Evolutionary conservation across 2,329 filamentous ascomycete species (phyloP).

Genomic region (Stagonosporopsis vannaccii): DNA sequence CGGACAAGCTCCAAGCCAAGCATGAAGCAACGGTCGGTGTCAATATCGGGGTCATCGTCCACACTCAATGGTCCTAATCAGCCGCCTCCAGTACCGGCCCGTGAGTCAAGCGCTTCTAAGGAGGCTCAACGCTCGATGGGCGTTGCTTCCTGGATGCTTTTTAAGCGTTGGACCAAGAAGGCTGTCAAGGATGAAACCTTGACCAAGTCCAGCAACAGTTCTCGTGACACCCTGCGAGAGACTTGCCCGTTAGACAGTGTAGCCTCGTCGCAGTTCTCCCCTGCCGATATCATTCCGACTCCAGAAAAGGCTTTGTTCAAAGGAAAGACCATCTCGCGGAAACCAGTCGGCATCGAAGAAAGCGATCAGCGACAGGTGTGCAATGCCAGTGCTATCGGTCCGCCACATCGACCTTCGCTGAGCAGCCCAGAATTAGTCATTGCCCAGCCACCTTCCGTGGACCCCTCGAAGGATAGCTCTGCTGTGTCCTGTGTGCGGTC

Average conservation of each 20-base stretch:
- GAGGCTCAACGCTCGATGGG: conserved; percentile 41
- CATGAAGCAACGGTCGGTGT: conserved; percentile 29
- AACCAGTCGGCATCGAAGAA: conserved; percentile 2
- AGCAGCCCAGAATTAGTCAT: conserved; percentile 23
- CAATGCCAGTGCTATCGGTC: conserved; percentile 3
- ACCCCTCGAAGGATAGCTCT: conserved; percentile 33
- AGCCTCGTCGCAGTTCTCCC: conserved; percentile 1
- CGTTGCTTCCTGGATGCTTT: conserved; percentile 39
- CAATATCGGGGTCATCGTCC: conserved; percentile 34
- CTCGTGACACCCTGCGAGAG: conserved; percentile 11
- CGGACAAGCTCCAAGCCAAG: conserved; percentile 32
- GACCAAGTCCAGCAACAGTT: conserved; percentile 9
- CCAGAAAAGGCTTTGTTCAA: conserved; percentile 24
- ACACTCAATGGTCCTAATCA: conserved; percentile 26
- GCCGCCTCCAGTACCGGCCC: conserved; percentile 36
- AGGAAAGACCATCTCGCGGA: conserved; percentile 12
- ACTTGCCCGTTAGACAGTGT: background rate
- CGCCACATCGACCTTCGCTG: conserved; percentile 21
- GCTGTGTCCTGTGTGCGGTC: conserved; percentile 20
- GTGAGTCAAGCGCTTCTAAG: conserved; percentile 43
- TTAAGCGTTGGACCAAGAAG: conserved; percentile 26
- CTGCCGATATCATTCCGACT: conserved; percentile 13
- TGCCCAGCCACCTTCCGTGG: conserved; percentile 33
- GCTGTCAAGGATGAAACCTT: conserved; percentile 14
- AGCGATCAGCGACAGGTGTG: conserved; percentile 10